Evolutionary conservation across 345 rosid genomes (phyloP).

Genomic region (Salix koriyanagi): DNA sequence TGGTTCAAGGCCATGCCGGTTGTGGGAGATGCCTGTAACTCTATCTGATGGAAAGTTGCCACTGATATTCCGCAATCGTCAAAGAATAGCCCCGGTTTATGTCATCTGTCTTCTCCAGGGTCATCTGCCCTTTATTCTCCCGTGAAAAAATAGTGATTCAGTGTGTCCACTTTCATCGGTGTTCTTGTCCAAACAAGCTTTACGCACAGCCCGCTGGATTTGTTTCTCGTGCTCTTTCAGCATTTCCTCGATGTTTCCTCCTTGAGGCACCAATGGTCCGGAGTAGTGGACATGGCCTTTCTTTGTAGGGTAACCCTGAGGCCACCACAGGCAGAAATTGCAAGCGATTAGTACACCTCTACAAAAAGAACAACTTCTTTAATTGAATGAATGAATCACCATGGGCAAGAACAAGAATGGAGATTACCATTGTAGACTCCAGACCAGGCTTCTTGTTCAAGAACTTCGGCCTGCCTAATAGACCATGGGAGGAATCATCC

Average conservation of each 20-base stretch:
- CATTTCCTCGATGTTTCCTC: constrained; percentile 81
- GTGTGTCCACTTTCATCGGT: constrained; percentile 27
- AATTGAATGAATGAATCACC: neutral
- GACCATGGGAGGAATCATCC: constrained; percentile 53
- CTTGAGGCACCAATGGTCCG: constrained; percentile 60
- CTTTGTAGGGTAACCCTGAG: constrained; percentile 36
- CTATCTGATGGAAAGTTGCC: neutral
- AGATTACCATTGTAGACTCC: constrained; percentile 34
- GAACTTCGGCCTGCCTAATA: constrained; percentile 34
- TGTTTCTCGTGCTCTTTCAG: constrained; percentile 80
- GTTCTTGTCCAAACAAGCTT: constrained; percentile 61
- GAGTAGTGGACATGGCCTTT: constrained; percentile 55
- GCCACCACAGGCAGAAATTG: constrained; percentile 9
- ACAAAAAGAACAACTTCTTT: neutral
- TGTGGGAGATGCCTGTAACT: neutral
- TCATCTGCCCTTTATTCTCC: constrained; percentile 36
- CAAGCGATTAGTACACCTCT: neutral
- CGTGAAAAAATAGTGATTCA: constrained; percentile 32
- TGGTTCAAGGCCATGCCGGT: neutral
- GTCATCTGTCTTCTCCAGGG: neutral
- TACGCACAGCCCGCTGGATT: constrained; percentile 74
- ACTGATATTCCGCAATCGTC: neutral
- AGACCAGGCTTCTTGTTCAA: constrained; percentile 29
- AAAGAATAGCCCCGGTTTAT: neutral
- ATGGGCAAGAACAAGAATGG: neutral